A percentile compares a stretch with the other conserved stretches of the same genome.
Evolutionary conservation across 2,329 filamentous ascomycete genomes (phyloP).

Genomic region (Scortechinia acanthostroma): DNA sequence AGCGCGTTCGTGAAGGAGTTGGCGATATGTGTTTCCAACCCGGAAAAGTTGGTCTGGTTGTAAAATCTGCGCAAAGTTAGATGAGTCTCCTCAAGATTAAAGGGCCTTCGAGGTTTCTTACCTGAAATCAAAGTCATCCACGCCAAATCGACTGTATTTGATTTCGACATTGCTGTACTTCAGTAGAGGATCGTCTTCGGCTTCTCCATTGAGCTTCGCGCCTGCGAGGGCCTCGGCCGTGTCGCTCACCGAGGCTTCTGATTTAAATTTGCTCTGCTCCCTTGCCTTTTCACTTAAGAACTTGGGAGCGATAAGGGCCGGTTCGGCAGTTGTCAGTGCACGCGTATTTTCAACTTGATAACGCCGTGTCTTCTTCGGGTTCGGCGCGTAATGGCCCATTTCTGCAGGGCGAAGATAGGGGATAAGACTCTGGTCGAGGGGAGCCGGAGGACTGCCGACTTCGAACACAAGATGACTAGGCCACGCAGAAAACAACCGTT

Average conservation of each 20-base stretch:
- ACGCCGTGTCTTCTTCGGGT: slow-evolving; percentile 47
- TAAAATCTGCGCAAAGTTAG: slow-evolving; percentile 60
- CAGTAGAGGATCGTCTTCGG: slow-evolving; percentile 48
- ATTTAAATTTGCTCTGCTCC: slow-evolving; percentile 28
- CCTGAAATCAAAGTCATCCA: slow-evolving; percentile 63
- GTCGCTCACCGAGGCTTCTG: slow-evolving; percentile 30
- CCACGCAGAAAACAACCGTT: slow-evolving; percentile 59
- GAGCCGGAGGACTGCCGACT: slow-evolving; percentile 45
- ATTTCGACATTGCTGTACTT: slow-evolving; percentile 67
- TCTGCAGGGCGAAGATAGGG: slow-evolving; percentile 47
- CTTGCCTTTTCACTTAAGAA: slow-evolving; percentile 61
- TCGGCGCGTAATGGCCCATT: slow-evolving; percentile 48
- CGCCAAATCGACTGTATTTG: slow-evolving; percentile 63
- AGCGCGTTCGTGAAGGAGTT: slow-evolving; percentile 95
- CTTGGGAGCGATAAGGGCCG: slow-evolving; percentile 43
- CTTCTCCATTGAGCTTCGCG: slow-evolving; percentile 39
- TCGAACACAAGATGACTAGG: slow-evolving; percentile 59
- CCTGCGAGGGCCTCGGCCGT: slow-evolving; percentile 45
- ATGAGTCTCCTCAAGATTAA: background rate
- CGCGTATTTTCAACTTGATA: slow-evolving; percentile 54
- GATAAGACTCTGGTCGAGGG: slow-evolving; percentile 40
- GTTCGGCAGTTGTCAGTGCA: slow-evolving; percentile 31
- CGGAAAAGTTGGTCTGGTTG: slow-evolving; percentile 86
- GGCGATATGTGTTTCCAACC: slow-evolving; percentile 88
- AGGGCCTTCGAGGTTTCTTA: slow-evolving; percentile 12